These are phyloP conservation scores for Dryadomyces quercus-mongolicae DNA, from an alignment of 2,329 filamentous ascomycete species.

Conservation along the genomic window DNA sequence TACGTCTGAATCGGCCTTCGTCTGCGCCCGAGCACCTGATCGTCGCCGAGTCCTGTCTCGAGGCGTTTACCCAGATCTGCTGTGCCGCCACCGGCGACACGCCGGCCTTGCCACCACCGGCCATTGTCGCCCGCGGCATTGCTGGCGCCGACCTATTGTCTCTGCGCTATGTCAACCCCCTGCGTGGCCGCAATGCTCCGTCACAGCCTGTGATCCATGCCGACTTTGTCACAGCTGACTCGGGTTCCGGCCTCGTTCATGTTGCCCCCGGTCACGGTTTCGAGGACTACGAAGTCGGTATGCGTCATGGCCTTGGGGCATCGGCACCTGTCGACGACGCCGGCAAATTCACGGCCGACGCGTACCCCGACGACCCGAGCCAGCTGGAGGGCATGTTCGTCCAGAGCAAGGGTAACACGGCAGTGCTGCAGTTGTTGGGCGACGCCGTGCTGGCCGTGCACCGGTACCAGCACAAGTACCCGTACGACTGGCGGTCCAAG, in stretches of 20 bases:
- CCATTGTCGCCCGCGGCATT: conserved; percentile 61
- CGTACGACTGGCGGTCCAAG: conserved; percentile 96
- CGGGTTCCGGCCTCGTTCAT: conserved; percentile 93
- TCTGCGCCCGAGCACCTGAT: conserved; percentile 46
- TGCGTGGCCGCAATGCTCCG: conserved; percentile 45
- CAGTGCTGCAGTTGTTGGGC: conserved; percentile 56
- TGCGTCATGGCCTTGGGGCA: conserved; percentile 54
- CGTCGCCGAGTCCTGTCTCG: conserved; percentile 58
- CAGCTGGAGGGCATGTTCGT: conserved; percentile 60
- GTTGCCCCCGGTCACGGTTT: conserved; percentile 90
- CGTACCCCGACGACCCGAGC: conserved; percentile 57
- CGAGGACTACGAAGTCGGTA: conserved; percentile 85
- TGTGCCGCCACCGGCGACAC: conserved; percentile 26
- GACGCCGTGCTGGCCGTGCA: conserved; percentile 57
- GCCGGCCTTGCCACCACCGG: conserved; percentile 28
- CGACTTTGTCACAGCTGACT: conserved; percentile 77
- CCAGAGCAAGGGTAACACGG: conserved; percentile 12
- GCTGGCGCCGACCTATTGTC: conserved; percentile 56
- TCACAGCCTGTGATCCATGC: conserved; percentile 66
- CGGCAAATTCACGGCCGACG: conserved; percentile 69
- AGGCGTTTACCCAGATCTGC: conserved; percentile 36
- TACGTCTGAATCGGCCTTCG: conserved; percentile 35
- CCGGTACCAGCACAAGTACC: conserved; percentile 79
- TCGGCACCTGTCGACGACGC: conserved; percentile 75
- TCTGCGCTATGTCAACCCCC: conserved; percentile 56